Conservation (phyloP, 345 rosid species). For the Brassica carinata region DNA sequence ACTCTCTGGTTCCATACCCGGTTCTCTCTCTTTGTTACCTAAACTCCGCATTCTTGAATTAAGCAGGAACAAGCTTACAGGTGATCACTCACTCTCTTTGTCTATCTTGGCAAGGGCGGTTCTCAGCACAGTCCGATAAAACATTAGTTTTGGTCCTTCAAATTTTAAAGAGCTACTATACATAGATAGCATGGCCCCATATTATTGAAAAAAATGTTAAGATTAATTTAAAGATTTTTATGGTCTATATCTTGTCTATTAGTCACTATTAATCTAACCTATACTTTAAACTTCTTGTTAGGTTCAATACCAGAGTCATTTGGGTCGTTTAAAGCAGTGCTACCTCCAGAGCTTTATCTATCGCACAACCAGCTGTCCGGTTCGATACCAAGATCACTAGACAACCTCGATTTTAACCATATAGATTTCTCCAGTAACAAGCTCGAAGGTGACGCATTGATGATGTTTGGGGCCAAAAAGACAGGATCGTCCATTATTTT, state of each 20-base stretch:
- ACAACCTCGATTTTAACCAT: conserved; percentile 40
- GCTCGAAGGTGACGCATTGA: conserved; percentile 63
- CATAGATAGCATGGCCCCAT: no score
- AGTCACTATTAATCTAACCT: no score
- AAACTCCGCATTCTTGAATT: background rate
- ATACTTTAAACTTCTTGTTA: no score
- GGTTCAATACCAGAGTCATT: background rate
- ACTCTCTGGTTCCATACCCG: conserved; percentile 64
- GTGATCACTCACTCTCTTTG: background rate
- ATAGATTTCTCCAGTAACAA: conserved; percentile 64
- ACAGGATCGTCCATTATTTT: background rate
- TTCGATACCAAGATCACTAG: conserved; percentile 54
- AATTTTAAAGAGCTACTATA: no score
- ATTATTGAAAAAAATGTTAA: no score
- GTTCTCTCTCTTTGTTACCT: no score
- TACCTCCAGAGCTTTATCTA: conserved; percentile 45
- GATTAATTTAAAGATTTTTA: no score
- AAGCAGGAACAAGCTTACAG: background rate
- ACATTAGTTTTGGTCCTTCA: no score
- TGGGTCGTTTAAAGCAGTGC: conserved; percentile 6
- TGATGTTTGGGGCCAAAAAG: background rate
- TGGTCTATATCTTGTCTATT: no score
- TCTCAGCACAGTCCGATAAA: no score
- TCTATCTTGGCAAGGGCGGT: no score
- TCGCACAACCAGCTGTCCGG: conserved; percentile 73